A percentile compares a stretch with the other conserved stretches of the same genome.
Evolutionary conservation across 2,329 filamentous ascomycete species (phyloP).

Genomic region (Ceratocystis cacaofunesta): DNA sequence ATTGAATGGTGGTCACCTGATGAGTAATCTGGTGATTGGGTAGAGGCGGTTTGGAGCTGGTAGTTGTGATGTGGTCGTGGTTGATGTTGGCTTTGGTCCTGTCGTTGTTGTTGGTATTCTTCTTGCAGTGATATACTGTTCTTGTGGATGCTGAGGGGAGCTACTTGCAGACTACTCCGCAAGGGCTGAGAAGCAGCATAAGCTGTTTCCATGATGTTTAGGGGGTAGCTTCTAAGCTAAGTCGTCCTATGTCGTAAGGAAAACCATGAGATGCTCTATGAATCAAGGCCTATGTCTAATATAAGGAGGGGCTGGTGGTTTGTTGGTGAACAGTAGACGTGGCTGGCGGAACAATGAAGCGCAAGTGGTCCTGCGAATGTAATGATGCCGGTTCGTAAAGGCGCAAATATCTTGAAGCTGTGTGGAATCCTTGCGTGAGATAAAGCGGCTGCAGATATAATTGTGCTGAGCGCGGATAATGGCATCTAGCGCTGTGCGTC

Average conservation of each 20-base stretch:
- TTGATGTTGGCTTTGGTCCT: neutral
- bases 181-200: constrained; percentile 26
- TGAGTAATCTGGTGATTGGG: constrained; percentile 2
- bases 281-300: neutral
- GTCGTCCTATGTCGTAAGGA: neutral
- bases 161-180: constrained; percentile 46
- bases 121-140: constrained; percentile 18
- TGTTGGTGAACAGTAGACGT: neutral
- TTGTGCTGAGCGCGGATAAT: neutral
- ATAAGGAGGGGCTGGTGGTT: neutral
- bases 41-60: neutral
- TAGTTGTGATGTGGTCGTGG: constrained; percentile 3
- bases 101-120: constrained; percentile 5
- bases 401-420: neutral
- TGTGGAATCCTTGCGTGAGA: no score
- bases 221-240: constrained; percentile 10
- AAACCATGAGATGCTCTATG: constrained; percentile 8
- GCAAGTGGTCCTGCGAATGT: neutral
- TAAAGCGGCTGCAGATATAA: neutral
- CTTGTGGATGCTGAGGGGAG: constrained; percentile 42
- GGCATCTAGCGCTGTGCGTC: neutral
- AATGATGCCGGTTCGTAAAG: neutral
- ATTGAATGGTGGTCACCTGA: constrained; percentile 17
- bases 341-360: neutral
- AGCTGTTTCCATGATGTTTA: constrained; percentile 2